phyloP scores from a whole-genome alignment of 306 rosid genomes.

The Vigna mungo region DNA sequence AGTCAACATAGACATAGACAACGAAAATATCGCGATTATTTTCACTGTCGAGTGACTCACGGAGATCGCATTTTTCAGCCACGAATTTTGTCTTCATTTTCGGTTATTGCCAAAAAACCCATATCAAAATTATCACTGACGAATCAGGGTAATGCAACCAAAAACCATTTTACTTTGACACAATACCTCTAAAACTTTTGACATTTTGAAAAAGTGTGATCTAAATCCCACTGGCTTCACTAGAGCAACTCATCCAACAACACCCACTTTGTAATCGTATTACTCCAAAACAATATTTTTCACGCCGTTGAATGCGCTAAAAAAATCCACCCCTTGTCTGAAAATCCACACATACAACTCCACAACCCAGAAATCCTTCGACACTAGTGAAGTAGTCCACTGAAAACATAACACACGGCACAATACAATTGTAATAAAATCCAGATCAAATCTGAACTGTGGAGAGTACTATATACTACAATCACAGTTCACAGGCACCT shows the following conservation, averaged over 20 bases:
- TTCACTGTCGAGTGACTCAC: conserved; percentile 24
- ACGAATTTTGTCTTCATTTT: conserved; percentile 12
- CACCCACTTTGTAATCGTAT: not conserved
- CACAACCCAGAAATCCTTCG: not conserved
- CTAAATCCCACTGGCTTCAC: not conserved
- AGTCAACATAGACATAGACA: conserved; percentile 14
- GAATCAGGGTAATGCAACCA: conserved; percentile 34
- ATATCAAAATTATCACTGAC: conserved; percentile 6
- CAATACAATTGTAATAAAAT: not conserved
- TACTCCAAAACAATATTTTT: no score
- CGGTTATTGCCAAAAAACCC: not conserved
- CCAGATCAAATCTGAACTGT: conserved; percentile 39
- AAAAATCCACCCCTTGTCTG: conserved; percentile 4
- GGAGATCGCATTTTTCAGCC: conserved; percentile 14
- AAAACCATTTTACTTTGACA: conserved; percentile 12
- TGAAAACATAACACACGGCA: not conserved
- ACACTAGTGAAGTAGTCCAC: conserved; percentile 13
- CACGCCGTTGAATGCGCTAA: not conserved
- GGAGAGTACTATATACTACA: not conserved
- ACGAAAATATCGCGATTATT: conserved; percentile 32
- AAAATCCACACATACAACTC: not conserved
- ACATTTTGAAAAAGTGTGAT: not conserved
- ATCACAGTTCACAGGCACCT: not conserved
- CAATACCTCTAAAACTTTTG: not conserved
- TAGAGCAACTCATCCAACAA: conserved; percentile 10